Conservation (phyloP, 2,329 filamentous ascomycete genomes). For the Acarospora socialis region DNA sequence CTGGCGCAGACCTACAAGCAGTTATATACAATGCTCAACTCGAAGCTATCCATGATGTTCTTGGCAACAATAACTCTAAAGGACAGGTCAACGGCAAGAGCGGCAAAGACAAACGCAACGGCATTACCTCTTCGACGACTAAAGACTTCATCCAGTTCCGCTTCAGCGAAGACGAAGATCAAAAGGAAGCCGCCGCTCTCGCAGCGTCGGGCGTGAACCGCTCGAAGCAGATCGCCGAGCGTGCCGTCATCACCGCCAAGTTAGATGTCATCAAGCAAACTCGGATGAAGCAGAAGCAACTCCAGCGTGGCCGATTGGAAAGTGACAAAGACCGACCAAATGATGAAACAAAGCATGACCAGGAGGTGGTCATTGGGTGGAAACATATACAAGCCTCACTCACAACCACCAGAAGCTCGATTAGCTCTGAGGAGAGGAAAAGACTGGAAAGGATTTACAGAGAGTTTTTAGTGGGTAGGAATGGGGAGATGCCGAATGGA, state of each 20-base stretch:
- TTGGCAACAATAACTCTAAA: slow-evolving; percentile 35
- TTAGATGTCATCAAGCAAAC: slow-evolving; percentile 63
- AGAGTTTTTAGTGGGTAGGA: slow-evolving; percentile 85
- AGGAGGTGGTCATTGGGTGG: slow-evolving; percentile 74
- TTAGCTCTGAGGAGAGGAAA: slow-evolving; percentile 61
- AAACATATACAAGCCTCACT: slow-evolving; percentile 68
- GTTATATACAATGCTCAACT: slow-evolving; percentile 93
- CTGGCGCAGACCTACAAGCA: slow-evolving; percentile 86
- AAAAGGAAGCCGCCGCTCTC: slow-evolving; percentile 25
- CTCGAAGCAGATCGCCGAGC: slow-evolving; percentile 52
- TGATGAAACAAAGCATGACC: slow-evolving; percentile 26
- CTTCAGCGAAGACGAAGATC: slow-evolving; percentile 50
- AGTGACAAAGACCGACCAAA: slow-evolving; percentile 17
- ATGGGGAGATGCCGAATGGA: slow-evolving; percentile 88
- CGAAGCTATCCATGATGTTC: slow-evolving; percentile 87
- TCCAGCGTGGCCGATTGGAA: slow-evolving; percentile 28
- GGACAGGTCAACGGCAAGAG: slow-evolving; percentile 17
- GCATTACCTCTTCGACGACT: slow-evolving; percentile 23
- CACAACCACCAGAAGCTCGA: slow-evolving; percentile 63
- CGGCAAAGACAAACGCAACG: slow-evolving; percentile 18
- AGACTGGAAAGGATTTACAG: slow-evolving; percentile 69
- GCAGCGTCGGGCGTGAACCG: slow-evolving; percentile 34
- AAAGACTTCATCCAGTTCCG: slow-evolving; percentile 67
- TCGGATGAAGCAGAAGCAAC: slow-evolving; percentile 47
- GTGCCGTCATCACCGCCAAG: slow-evolving; percentile 66